Conservation (phyloP, 2,329 filamentous ascomycete genomes). For the Periconia sp. region DNA sequence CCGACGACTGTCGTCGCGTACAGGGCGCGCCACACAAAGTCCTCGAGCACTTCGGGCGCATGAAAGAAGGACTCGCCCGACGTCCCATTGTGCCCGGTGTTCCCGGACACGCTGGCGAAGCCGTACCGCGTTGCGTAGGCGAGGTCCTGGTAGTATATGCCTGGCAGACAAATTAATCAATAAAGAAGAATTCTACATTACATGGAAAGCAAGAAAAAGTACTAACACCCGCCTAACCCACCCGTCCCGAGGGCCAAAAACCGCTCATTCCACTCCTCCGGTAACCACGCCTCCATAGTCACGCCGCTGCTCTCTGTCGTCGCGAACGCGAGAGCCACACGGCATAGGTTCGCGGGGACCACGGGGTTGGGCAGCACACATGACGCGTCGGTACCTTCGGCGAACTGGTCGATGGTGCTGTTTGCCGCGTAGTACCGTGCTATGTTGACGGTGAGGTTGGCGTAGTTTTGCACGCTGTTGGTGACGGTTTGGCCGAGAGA, state of each 20-base stretch:
- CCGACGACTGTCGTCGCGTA: conserved; percentile 42
- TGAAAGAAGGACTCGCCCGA: conserved; percentile 43
- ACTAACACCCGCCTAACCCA: conserved; percentile 26
- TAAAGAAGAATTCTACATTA: background rate
- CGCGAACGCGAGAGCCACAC: conserved; percentile 29
- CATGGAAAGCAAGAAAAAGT: background rate
- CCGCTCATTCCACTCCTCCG: conserved; percentile 36
- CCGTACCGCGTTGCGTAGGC: conserved; percentile 33
- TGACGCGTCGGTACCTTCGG: conserved; percentile 1
- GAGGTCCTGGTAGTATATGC: conserved; percentile 24
- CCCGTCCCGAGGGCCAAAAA: conserved; percentile 31
- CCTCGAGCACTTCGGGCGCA: conserved; percentile 46
- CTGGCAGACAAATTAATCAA: background rate
- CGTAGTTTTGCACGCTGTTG: no score
- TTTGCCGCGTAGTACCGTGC: conserved; percentile 2
- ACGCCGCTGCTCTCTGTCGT: conserved; percentile 33
- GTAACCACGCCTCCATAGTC: conserved; percentile 40
- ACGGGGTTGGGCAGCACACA: background rate
- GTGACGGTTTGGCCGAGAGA: no score
- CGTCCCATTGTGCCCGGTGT: conserved; percentile 40
- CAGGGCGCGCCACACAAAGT: conserved; percentile 47
- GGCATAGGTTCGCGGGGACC: conserved; percentile 1
- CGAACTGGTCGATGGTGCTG: conserved; percentile 2
- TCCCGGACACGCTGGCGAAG: conserved; percentile 35
- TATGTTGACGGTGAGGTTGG: background rate